These are phyloP conservation scores for Phialophora verrucosa DNA, from an alignment of 2,329 filamentous ascomycete species.

Conservation along the genomic window DNA sequence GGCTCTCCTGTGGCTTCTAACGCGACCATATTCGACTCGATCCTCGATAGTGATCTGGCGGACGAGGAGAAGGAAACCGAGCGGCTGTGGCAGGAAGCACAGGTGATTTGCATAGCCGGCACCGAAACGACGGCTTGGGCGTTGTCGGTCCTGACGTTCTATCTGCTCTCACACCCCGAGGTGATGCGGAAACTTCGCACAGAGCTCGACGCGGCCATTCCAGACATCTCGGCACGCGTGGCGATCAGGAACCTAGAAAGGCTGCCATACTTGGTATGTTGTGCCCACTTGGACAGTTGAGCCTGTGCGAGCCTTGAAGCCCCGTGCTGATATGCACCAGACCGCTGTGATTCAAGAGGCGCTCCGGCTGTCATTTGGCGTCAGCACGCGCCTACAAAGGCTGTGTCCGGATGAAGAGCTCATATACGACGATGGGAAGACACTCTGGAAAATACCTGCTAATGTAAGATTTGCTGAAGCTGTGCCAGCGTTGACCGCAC, in stretches of 20 bases:
- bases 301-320: not conserved
- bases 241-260: constrained; percentile 7
- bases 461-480: not conserved
- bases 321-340: not conserved
- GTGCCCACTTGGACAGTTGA: not conserved
- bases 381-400: constrained; percentile 10
- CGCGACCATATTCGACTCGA: constrained; percentile 41
- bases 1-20: not conserved
- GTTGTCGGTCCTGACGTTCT: constrained; percentile 22
- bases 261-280: constrained; percentile 10
- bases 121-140: constrained; percentile 42
- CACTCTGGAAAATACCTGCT: not conserved
- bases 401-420: constrained; percentile 10
- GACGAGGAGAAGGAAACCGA: constrained; percentile 41
- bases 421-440: constrained; percentile 5
- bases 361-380: constrained; percentile 6
- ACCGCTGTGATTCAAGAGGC: constrained; percentile 12
- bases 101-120: constrained; percentile 44
- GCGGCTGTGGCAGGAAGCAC: constrained; percentile 44
- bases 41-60: constrained; percentile 40
- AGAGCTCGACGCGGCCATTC: constrained; percentile 30
- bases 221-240: not conserved
- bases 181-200: constrained; percentile 20
- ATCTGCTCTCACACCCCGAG: constrained; percentile 13
- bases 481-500: not conserved